These are phyloP conservation scores for Brassica juncea DNA, from an alignment of 345 rosid species.

Conservation along the genomic window DNA sequence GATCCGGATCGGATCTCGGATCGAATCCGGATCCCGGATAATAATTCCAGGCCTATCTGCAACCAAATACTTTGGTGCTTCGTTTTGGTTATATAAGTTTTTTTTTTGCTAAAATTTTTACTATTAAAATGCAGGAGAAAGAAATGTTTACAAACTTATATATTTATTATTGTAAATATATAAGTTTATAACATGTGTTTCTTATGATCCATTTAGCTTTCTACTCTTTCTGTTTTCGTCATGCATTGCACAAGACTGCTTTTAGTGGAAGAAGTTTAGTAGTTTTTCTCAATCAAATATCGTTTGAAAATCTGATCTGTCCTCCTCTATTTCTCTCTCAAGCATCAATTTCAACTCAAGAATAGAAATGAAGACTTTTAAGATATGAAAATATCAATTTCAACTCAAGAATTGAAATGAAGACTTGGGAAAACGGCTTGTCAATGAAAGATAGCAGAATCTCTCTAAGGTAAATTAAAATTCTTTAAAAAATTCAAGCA, in stretches of 20 bases:
- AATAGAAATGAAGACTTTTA: slow-evolving; percentile 3
- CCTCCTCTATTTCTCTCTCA: background rate
- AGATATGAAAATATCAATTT: slow-evolving; percentile 9
- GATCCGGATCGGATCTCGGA: too few relatives aligned
- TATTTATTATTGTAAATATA: too few relatives aligned
- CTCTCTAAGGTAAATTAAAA: background rate
- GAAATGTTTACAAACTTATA: too few relatives aligned
- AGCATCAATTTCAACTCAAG: slow-evolving; percentile 30
- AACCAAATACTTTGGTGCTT: background rate
- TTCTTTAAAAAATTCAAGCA: background rate
- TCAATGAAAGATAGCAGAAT: background rate
- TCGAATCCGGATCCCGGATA: too few relatives aligned
- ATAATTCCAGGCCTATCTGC: background rate
- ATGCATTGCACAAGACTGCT: slow-evolving; percentile 1
- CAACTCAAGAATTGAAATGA: background rate
- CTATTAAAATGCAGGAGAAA: too few relatives aligned
- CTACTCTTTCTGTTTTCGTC: background rate
- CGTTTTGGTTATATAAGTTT: background rate
- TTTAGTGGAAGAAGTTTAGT: slow-evolving; percentile 18
- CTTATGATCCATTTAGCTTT: slow-evolving; percentile 26
- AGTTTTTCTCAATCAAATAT: slow-evolving; percentile 21
- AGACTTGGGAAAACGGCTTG: background rate
- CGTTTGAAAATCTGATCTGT: background rate
- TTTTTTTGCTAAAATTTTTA: too few relatives aligned
- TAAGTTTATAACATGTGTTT: slow-evolving; percentile 20